Percentiles rank a stretch among this genome's conserved stretches.
These are phyloP conservation scores for Amaranthus tricolor DNA, from an alignment of 179 eudicot species.

Conservation along the genomic window DNA sequence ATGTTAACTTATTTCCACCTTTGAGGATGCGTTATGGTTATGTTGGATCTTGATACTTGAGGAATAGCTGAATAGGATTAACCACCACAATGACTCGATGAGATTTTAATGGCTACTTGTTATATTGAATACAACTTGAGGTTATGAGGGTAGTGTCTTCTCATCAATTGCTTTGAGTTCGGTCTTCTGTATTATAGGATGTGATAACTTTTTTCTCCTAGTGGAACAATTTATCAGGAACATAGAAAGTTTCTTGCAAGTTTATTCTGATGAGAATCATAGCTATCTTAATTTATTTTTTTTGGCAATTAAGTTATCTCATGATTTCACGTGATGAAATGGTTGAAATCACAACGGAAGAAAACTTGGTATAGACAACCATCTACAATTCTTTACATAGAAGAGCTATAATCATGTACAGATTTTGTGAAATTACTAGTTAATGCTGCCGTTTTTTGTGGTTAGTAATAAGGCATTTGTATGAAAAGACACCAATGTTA, in stretches of 20 bases:
- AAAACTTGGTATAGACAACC: neutral
- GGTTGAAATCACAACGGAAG: neutral
- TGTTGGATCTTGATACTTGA: too few relatives aligned
- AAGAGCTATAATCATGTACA: neutral
- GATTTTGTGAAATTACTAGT: neutral
- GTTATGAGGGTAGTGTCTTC: neutral
- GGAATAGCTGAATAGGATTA: too few relatives aligned
- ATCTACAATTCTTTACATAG: neutral
- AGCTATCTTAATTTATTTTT: too few relatives aligned
- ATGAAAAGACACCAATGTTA: neutral
- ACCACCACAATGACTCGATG: too few relatives aligned
- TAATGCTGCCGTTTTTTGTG: neutral
- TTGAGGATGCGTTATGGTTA: too few relatives aligned
- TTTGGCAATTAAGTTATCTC: too few relatives aligned
- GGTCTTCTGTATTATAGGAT: too few relatives aligned
- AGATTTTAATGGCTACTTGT: neutral
- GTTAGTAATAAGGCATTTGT: neutral
- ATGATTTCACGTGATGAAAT: neutral
- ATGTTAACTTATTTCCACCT: too few relatives aligned
- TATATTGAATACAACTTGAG: neutral
- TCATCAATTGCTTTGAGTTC: too few relatives aligned
- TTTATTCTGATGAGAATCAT: neutral
- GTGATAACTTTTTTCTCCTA: too few relatives aligned
- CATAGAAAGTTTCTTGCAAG: neutral
- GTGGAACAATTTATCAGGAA: neutral